Base-by-base conservation (phyloP, 257 asterid genomes). In the Rhazya stricta region DNA sequence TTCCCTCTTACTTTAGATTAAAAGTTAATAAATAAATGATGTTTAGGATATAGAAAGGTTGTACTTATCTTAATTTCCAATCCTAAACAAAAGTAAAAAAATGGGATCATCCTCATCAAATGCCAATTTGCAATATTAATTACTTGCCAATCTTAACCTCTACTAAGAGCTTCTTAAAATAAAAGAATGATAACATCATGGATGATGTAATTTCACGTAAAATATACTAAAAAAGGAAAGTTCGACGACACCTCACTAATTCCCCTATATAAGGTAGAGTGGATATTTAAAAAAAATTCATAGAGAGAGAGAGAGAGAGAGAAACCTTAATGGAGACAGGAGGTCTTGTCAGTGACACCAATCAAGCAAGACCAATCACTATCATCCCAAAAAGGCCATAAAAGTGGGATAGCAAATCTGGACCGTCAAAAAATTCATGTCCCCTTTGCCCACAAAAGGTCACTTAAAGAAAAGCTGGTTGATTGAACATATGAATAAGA, bases 281-380 rank as follows among this genome's bases (percentile, higher is more conserved):
- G 5, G 10, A 37, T 70, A 70, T 51, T 27, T 8, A 46, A 34
- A 45, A 73, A 62, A 46, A 29, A 71, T n/a, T n/a, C 9, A 74
- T 27, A 69, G 16, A 21, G 45, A 29, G 68, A 67, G 15, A 53
- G 41, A n/a, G 36, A 48, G 81, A 70, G 78, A 42, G 76, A 69
- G 41, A 80, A 78, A 82, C 79, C 87, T 82, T 78, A 80, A 78
- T 82, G 86, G 79, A 78, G 81, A 81, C 82, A 80, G 60, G 79
- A 68, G 32, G 81, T 60, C 46, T 70, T 76, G 80, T 77, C 78
- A 78, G 51, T 51, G 58, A 80, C 73, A 69, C 50, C 69, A 54
- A 78, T 45, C 45, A 74, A 69, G 75, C 45, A 73, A 42, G 36
- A 68, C 39, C 56, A 25, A 46, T 75, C 79, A 46, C 68, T 74